Evolutionary conservation across 2,329 filamentous ascomycete genomes (phyloP).

Genomic region (Ampelomyces quisqualis): DNA sequence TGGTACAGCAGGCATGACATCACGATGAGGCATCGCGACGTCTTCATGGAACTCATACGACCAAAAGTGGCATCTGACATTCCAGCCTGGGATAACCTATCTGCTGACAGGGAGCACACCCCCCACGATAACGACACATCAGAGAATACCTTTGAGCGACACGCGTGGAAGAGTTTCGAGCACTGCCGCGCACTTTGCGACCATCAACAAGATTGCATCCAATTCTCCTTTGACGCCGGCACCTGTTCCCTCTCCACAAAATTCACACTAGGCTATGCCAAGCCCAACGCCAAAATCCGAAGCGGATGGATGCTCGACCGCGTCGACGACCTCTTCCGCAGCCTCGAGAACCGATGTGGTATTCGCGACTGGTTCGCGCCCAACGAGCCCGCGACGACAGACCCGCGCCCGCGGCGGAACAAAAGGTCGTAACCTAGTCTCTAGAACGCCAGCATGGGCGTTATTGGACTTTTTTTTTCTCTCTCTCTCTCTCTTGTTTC

Average conservation of each 20-base stretch:
- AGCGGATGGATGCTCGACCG: constrained; percentile 43
- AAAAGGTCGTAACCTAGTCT: constrained; percentile 8
- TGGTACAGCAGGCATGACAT: constrained; percentile 42
- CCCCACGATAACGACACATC: constrained; percentile 31
- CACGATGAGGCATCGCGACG: constrained; percentile 41
- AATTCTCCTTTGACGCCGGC: constrained; percentile 39
- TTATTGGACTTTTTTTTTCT: no score
- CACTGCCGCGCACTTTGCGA: constrained; percentile 41
- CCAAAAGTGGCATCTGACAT: constrained; percentile 29
- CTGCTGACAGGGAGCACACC: constrained; percentile 39
- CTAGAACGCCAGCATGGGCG: background rate
- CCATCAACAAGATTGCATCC: constrained; percentile 34
- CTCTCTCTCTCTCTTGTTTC: no score
- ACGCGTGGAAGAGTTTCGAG: constrained; percentile 40
- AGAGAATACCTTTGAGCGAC: constrained; percentile 27
- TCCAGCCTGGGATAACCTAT: constrained; percentile 42
- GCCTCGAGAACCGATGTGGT: constrained; percentile 35
- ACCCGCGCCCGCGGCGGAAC: constrained; percentile 20
- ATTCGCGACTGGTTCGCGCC: constrained; percentile 40
- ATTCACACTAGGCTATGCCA: constrained; percentile 37
- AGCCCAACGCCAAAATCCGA: constrained; percentile 26
- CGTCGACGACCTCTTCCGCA: constrained; percentile 36
- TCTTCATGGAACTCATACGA: constrained; percentile 39
- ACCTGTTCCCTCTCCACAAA: constrained; percentile 33
- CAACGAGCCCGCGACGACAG: constrained; percentile 15